A percentile compares a stretch with the other conserved stretches of the same genome.
Evolutionary conservation across 805 yeast genomes (phyloP).

Genomic region (Yamadazyma paraphyllophila): DNA sequence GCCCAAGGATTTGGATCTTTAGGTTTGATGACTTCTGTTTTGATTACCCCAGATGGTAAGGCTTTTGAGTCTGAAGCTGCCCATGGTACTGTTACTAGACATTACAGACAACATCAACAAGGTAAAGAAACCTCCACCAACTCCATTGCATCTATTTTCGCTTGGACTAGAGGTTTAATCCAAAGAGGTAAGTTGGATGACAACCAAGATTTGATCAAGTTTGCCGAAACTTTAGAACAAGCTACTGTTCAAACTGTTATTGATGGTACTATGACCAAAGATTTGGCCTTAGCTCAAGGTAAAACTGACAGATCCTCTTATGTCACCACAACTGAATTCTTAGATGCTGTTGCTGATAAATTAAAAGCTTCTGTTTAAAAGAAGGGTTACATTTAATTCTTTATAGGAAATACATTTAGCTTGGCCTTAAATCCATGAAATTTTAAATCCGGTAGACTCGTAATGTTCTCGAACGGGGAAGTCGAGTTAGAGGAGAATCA

Average conservation of each 20-base stretch:
- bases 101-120: constrained; percentile 75
- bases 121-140: constrained; percentile 83
- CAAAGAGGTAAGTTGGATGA: constrained; percentile 77
- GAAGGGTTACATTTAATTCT: no score
- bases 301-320: constrained; percentile 58
- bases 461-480: no score
- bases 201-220: constrained; percentile 67
- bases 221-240: constrained; percentile 62
- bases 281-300: constrained; percentile 71
- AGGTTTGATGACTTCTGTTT: constrained; percentile 81
- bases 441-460: no score
- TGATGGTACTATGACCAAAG: constrained; percentile 81
- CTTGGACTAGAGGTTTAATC: constrained; percentile 82
- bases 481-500: no score
- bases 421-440: no score
- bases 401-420: no score
- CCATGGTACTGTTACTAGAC: constrained; percentile 87
- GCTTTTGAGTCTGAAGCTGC: constrained; percentile 87
- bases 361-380: constrained; percentile 26
- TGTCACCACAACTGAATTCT: constrained; percentile 73
- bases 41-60: constrained; percentile 82
- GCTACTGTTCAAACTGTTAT: constrained; percentile 73
- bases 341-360: constrained; percentile 71
- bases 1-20: constrained; percentile 86
- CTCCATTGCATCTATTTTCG: constrained; percentile 82